Evolutionary conservation across 495 filamentous ascomycete species (phyloP).

Genomic region (Aspergillus egyptiacus): DNA sequence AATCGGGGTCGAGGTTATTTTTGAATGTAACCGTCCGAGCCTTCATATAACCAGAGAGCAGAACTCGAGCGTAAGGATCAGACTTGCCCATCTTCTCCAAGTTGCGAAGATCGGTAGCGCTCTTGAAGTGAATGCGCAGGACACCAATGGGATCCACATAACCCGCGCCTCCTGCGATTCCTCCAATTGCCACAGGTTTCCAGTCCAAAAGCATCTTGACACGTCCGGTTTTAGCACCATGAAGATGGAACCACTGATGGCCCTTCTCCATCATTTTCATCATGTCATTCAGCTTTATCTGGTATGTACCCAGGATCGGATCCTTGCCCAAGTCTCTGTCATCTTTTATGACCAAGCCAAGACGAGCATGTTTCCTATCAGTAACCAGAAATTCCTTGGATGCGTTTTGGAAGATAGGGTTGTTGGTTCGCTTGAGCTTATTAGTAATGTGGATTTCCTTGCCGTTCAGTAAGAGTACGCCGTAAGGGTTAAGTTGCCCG

Average conservation of each 20-base stretch:
- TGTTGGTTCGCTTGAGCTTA: slow-evolving; percentile 92
- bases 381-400: slow-evolving; percentile 91
- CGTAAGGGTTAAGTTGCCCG: slow-evolving; percentile 86
- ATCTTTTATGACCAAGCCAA: slow-evolving; percentile 91
- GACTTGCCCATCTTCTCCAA: slow-evolving; percentile 94
- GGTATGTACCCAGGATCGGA: slow-evolving; percentile 80
- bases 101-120: slow-evolving; percentile 76
- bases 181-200: slow-evolving; percentile 87
- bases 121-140: slow-evolving; percentile 87
- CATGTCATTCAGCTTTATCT: slow-evolving; percentile 92
- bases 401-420: slow-evolving; percentile 85
- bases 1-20: slow-evolving; percentile 92
- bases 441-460: slow-evolving; percentile 80
- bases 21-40: slow-evolving; percentile 90
- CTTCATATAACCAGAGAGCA: slow-evolving; percentile 84
- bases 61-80: slow-evolving; percentile 83
- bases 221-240: slow-evolving; percentile 73
- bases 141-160: slow-evolving; percentile 92
- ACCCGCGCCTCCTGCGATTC: slow-evolving; percentile 70
- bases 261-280: slow-evolving; percentile 85
- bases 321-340: slow-evolving; percentile 81
- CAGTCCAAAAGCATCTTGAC: slow-evolving; percentile 86
- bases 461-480: slow-evolving; percentile 76
- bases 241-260: slow-evolving; percentile 91
- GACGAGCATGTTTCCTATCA: slow-evolving; percentile 78